Conservation (phyloP, 73 alveolate genomes). For the Tetrahymena thermophila region DNA sequence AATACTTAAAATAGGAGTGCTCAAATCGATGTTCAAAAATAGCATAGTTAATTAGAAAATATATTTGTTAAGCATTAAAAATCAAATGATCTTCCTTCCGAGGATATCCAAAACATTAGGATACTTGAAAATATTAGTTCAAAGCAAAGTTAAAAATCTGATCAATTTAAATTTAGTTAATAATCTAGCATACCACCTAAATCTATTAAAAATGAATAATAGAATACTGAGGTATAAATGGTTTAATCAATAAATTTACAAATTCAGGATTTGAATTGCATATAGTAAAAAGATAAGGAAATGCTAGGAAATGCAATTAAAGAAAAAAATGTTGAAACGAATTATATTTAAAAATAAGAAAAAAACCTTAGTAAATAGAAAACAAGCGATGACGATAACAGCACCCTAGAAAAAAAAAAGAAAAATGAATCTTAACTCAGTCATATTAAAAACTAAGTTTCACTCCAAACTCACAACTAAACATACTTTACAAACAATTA, state of each 20-base stretch:
- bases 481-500: neutral
- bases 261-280: neutral
- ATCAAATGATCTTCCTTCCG: neutral
- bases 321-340: neutral
- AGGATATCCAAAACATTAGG: neutral
- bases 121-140: neutral
- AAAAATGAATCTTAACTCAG: neutral
- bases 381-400: neutral
- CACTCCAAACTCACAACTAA: neutral
- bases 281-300: neutral
- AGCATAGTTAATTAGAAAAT: neutral
- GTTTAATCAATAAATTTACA: neutral
- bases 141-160: neutral
- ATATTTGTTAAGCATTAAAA: neutral
- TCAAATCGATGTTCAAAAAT: neutral
- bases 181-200: neutral
- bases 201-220: neutral
- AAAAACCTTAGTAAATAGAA: too few relatives aligned
- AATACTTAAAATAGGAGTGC: neutral
- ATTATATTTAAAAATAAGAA: too few relatives aligned
- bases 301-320: neutral
- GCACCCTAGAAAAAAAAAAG: neutral
- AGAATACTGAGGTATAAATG: neutral
- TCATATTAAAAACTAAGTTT: neutral
- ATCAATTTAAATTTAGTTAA: too few relatives aligned